These are phyloP conservation scores for Orbilia oligospora DNA, from an alignment of 2,329 filamentous ascomycete genomes.

Conservation along the genomic window DNA sequence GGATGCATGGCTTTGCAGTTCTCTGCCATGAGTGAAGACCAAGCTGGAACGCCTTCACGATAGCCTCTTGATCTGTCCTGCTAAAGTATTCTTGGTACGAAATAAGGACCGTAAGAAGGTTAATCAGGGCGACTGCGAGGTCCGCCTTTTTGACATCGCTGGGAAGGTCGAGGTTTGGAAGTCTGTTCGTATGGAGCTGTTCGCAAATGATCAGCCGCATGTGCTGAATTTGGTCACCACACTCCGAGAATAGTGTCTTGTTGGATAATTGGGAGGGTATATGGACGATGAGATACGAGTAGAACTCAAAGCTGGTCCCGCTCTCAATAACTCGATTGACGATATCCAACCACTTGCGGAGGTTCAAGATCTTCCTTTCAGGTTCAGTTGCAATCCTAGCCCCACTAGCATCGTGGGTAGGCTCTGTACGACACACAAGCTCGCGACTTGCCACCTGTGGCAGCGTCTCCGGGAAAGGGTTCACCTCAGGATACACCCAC, in stretches of 20 bases:
- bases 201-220: constrained; percentile 84
- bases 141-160: constrained; percentile 87
- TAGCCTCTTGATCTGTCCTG: constrained; percentile 88
- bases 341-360: constrained; percentile 81
- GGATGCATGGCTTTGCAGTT: constrained; percentile 92
- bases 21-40: constrained; percentile 88
- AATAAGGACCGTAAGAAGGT: constrained; percentile 86
- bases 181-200: constrained; percentile 81
- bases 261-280: constrained; percentile 90
- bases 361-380: constrained; percentile 71
- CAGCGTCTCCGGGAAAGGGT: constrained; percentile 72
- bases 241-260: constrained; percentile 83
- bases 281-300: constrained; percentile 89
- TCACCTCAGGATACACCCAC: constrained; percentile 73
- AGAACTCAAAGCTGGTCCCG: constrained; percentile 89
- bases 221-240: constrained; percentile 81
- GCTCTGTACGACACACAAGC: constrained; percentile 70
- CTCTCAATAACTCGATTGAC: constrained; percentile 80
- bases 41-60: constrained; percentile 86
- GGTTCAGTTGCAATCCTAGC: constrained; percentile 61
- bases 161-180: constrained; percentile 84
- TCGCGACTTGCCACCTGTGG: constrained; percentile 70
- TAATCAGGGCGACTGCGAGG: constrained; percentile 88
- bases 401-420: constrained; percentile 60
- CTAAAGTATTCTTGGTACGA: constrained; percentile 90